Conservation (phyloP, 352 stramenopile species). For the Globisporangium abappressorium region DNA sequence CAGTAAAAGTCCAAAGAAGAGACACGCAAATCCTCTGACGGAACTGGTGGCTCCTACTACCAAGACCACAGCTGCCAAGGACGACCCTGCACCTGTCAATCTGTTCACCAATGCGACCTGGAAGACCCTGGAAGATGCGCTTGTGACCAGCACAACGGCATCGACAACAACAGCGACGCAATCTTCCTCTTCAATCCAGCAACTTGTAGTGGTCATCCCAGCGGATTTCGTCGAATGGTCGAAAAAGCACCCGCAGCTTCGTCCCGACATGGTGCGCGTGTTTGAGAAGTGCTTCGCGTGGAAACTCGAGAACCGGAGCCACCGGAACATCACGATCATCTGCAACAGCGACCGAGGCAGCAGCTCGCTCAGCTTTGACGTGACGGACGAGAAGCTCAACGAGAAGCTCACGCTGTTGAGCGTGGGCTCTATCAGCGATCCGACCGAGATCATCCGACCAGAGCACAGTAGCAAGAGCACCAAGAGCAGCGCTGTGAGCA, state of each 20-base stretch:
- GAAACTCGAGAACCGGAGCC: slow-evolving; percentile 37
- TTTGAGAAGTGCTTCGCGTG: slow-evolving; percentile 70
- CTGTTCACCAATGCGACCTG: slow-evolving; percentile 57
- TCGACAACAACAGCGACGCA: slow-evolving; percentile 3
- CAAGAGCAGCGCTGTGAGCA: slow-evolving; percentile 20
- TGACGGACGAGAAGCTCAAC: slow-evolving; percentile 64
- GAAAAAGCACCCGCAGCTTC: slow-evolving; percentile 32
- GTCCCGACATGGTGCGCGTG: slow-evolving; percentile 41
- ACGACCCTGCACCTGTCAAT: slow-evolving; percentile 14
- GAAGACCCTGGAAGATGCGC: slow-evolving; percentile 58
- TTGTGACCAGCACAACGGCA: slow-evolving; percentile 14
- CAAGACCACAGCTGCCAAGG: not conserved
- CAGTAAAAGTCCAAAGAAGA: slow-evolving; percentile 14
- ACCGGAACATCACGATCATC: slow-evolving; percentile 42
- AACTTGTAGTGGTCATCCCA: slow-evolving; percentile 50
- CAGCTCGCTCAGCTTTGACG: slow-evolving; percentile 40
- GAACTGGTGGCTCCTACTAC: not conserved
- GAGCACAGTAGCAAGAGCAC: slow-evolving; percentile 11
- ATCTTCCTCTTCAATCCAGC: slow-evolving; percentile 30
- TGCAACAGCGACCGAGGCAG: slow-evolving; percentile 25
- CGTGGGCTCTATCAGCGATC: slow-evolving; percentile 58
- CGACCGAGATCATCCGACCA: slow-evolving; percentile 18
- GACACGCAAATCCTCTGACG: not conserved
- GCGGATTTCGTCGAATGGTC: slow-evolving; percentile 47
- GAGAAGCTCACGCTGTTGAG: slow-evolving; percentile 45